These are phyloP conservation scores for Solanum paucissectum DNA, from an alignment of 257 asterid genomes.

Conservation along the genomic window DNA sequence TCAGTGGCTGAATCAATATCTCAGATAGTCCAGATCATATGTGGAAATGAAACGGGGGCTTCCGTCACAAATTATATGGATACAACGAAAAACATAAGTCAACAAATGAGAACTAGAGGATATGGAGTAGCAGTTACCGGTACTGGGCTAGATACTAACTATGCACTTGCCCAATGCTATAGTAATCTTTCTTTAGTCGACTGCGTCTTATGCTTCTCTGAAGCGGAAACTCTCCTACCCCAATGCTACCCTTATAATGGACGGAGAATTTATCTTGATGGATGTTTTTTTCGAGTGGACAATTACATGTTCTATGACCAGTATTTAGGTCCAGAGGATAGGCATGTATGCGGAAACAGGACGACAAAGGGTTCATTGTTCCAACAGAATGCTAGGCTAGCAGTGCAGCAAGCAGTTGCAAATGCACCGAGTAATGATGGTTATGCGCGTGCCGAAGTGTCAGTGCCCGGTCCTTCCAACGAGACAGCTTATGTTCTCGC, in stretches of 20 bases:
- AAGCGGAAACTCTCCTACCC: neutral
- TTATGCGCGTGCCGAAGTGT: neutral
- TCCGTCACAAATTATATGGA: neutral
- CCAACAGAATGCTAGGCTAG: neutral
- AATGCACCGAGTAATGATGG: neutral
- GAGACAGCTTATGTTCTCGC: conserved; percentile 25
- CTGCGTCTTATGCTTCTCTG: neutral
- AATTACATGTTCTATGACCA: neutral
- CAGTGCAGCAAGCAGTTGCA: neutral
- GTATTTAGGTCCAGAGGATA: neutral
- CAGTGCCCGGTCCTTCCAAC: neutral
- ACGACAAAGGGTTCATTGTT: neutral
- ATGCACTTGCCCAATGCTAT: neutral
- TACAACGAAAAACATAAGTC: neutral
- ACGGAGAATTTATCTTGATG: neutral
- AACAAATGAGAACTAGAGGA: neutral
- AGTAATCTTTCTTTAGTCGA: neutral
- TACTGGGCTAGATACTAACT: neutral
- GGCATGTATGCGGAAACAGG: neutral
- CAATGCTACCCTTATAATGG: neutral
- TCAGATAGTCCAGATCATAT: neutral
- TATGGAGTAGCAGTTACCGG: neutral
- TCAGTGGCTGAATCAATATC: neutral
- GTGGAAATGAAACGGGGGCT: neutral
- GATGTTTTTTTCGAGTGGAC: neutral